Conservation (phyloP, 2,329 filamentous ascomycete species). For the Neonectria sp. region DNA sequence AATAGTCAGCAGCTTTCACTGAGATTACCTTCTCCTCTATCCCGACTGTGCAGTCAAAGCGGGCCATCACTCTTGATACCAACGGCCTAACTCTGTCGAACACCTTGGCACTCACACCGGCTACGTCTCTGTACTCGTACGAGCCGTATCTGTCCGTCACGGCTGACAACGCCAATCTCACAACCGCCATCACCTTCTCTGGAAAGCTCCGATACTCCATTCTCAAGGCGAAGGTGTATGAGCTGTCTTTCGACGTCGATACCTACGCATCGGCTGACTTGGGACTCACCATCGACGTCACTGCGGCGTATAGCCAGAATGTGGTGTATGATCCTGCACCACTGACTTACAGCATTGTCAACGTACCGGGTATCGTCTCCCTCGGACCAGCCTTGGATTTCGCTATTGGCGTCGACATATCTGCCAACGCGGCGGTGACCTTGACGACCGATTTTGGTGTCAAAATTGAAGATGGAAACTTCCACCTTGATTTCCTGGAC, state of each 20-base stretch:
- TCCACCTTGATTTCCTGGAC: constrained; percentile 57
- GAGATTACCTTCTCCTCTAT: constrained; percentile 37
- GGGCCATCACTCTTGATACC: constrained; percentile 23
- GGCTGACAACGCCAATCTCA: constrained; percentile 44
- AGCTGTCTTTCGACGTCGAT: constrained; percentile 61
- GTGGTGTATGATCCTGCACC: constrained; percentile 54
- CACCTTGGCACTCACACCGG: constrained; percentile 18
- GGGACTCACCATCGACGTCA: constrained; percentile 53
- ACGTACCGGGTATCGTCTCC: constrained; percentile 58
- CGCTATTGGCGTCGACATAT: constrained; percentile 55
- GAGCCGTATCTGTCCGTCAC: constrained; percentile 30
- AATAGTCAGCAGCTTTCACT: constrained; percentile 15
- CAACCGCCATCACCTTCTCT: constrained; percentile 56
- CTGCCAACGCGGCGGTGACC: constrained; percentile 51
- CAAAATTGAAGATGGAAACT: constrained; percentile 52
- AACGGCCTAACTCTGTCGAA: constrained; percentile 28
- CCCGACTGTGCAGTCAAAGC: constrained; percentile 24
- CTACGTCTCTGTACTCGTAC: constrained; percentile 30
- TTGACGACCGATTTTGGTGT: constrained; percentile 52
- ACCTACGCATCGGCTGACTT: constrained; percentile 55
- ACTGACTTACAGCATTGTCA: constrained; percentile 55
- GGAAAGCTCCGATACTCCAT: constrained; percentile 60
- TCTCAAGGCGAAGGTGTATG: constrained; percentile 50
- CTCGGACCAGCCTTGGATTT: constrained; percentile 56
- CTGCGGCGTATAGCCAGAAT: constrained; percentile 51